phyloP scores from a whole-genome alignment of 805 yeast genomes.

The Kluyveromyces aestuarii region DNA sequence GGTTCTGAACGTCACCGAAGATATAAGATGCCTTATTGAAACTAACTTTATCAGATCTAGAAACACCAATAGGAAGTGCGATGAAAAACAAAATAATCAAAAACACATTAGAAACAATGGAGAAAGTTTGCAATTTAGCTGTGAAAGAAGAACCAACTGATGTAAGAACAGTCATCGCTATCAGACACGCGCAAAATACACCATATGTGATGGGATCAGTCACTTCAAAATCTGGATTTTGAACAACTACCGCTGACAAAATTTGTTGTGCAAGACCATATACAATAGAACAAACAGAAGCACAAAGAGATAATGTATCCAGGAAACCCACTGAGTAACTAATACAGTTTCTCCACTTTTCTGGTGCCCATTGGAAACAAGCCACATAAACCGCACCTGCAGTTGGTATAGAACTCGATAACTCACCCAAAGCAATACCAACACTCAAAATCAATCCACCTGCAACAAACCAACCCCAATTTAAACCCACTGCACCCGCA shows the following conservation, averaged over 20 bases:
- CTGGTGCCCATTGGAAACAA: constrained; percentile 55
- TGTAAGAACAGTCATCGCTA: constrained; percentile 40
- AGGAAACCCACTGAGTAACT: constrained; percentile 56
- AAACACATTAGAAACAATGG: constrained; percentile 42
- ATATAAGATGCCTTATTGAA: constrained; percentile 46
- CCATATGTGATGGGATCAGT: constrained; percentile 49
- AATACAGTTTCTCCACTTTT: constrained; percentile 35
- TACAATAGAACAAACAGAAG: constrained; percentile 55
- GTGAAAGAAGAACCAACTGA: constrained; percentile 43
- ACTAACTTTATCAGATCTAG: constrained; percentile 22
- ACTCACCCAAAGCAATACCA: constrained; percentile 50
- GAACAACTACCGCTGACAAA: constrained; percentile 40
- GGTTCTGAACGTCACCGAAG: constrained; percentile 43
- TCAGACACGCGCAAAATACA: constrained; percentile 48
- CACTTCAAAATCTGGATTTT: constrained; percentile 36
- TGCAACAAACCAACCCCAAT: constrained; percentile 64
- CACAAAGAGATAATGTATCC: constrained; percentile 54
- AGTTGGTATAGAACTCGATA: constrained; percentile 59
- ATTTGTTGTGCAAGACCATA: constrained; percentile 54
- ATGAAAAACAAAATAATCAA: constrained; percentile 43
- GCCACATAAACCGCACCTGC: constrained; percentile 62
- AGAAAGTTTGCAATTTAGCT: constrained; percentile 46
- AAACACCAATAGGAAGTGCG: constrained; percentile 48
- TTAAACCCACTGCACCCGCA: constrained; percentile 48
- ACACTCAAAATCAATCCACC: constrained; percentile 43